Conservation (phyloP, 164 flowering plant species). For the Annona squamosa region DNA sequence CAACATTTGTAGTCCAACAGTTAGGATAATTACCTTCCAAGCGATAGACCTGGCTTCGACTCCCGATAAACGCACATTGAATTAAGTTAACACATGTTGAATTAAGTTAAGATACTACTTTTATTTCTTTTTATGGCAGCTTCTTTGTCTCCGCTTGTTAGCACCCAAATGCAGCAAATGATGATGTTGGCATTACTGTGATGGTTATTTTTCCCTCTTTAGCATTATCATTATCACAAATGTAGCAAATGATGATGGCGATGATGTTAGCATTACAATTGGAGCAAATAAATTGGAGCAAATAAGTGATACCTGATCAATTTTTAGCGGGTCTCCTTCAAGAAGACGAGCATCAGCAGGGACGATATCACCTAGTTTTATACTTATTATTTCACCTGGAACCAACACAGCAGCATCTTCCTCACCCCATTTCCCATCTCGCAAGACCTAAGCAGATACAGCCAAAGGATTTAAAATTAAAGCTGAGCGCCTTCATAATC, state of each 20-base stretch:
- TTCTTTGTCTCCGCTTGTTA: too few species aligned
- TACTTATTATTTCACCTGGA: conserved; percentile 71
- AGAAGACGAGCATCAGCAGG: conserved; percentile 88
- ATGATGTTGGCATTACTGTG: too few species aligned
- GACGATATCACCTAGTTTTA: conserved; percentile 68
- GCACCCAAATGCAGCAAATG: too few species aligned
- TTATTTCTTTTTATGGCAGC: too few species aligned
- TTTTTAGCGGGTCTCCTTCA: conserved; percentile 75
- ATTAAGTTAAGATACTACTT: too few species aligned
- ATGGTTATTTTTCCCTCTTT: too few species aligned
- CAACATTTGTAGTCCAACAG: conserved; percentile 78
- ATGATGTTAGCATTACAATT: neutral
- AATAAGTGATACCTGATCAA: conserved; percentile 48
- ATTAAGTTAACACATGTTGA: too few species aligned
- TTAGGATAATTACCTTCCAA: conserved; percentile 92
- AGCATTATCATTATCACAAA: neutral
- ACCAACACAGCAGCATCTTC: conserved; percentile 67
- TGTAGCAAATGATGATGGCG: neutral
- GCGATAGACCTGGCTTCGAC: conserved; percentile 94
- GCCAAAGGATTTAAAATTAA: neutral
- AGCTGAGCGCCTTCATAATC: neutral
- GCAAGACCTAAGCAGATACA: conserved; percentile 35
- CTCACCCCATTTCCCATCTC: conserved; percentile 71
- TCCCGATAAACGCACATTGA: conserved; percentile 61
- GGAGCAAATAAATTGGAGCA: too few species aligned